Evolutionary conservation across 2,329 filamentous ascomycete genomes (phyloP).

Genomic region (Trichoderma sp.): DNA sequence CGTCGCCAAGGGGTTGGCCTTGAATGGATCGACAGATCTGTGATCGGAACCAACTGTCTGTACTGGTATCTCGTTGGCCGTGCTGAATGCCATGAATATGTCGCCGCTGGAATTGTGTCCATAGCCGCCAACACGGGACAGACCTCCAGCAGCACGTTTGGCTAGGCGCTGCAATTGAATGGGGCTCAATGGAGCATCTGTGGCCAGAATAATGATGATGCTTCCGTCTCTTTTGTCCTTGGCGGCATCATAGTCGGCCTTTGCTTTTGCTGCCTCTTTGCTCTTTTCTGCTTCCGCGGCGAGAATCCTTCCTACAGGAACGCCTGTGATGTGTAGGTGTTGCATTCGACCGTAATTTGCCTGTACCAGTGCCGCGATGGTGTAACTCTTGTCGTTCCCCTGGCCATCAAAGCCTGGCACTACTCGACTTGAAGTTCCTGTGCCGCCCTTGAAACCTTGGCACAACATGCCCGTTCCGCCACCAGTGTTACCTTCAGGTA

Average conservation of each 20-base stretch:
- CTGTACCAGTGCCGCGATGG: constrained; percentile 56
- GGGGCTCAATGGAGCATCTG: constrained; percentile 55
- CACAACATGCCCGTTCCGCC: constrained; percentile 64
- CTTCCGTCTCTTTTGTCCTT: constrained; percentile 57
- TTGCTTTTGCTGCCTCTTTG: constrained; percentile 29
- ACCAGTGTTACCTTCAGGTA: constrained; percentile 57
- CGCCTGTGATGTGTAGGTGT: constrained; percentile 53
- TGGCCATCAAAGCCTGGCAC: constrained; percentile 32
- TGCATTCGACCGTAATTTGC: constrained; percentile 57
- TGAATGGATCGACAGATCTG: constrained; percentile 39
- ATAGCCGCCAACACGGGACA: constrained; percentile 55
- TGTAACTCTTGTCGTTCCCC: constrained; percentile 42
- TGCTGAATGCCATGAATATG: constrained; percentile 61
- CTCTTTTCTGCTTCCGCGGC: neutral
- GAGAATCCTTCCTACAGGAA: constrained; percentile 55
- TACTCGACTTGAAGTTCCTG: constrained; percentile 53
- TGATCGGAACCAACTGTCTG: constrained; percentile 20
- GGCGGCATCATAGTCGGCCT: constrained; percentile 33
- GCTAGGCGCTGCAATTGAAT: constrained; percentile 54
- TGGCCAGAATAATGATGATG: constrained; percentile 57
- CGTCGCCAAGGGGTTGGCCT: constrained; percentile 33
- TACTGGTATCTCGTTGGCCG: constrained; percentile 43
- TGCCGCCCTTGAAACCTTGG: constrained; percentile 61
- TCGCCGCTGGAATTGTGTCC: constrained; percentile 58
- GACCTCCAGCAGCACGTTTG: constrained; percentile 55